Conservation (phyloP, 176 grass and related monocot species). For the sorghum (Sorghum bicolor) region Sorghum_bicolor_NCBIv3 NC_012873.2:48397501-48398000, state of each 20-base stretch:
- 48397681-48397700: conserved; percentile 58
- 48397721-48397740: conserved; percentile 40
- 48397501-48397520: conserved; percentile 60
- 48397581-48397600: conserved; percentile 46
- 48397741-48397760: conserved; percentile 41
- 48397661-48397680: conserved; percentile 47
- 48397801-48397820: background rate
- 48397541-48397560: conserved; percentile 68
- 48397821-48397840: background rate
- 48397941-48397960: background rate
- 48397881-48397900: background rate
- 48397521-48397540: conserved; percentile 66
- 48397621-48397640: conserved; percentile 44
- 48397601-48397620: conserved; percentile 47
- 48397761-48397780: background rate
- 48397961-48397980: background rate
- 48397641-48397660: conserved; percentile 53
- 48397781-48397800: background rate
- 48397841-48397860: background rate
- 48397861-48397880: background rate
- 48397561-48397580: conserved; percentile 54
- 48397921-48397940: background rate
- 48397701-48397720: conserved; percentile 51
- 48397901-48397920: background rate
- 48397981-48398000: background rate